Percentiles rank a stretch among this genome's conserved stretches.
phyloP scores from a whole-genome alignment of 2,329 filamentous ascomycete species.

The Fusarium aywerte region DNA sequence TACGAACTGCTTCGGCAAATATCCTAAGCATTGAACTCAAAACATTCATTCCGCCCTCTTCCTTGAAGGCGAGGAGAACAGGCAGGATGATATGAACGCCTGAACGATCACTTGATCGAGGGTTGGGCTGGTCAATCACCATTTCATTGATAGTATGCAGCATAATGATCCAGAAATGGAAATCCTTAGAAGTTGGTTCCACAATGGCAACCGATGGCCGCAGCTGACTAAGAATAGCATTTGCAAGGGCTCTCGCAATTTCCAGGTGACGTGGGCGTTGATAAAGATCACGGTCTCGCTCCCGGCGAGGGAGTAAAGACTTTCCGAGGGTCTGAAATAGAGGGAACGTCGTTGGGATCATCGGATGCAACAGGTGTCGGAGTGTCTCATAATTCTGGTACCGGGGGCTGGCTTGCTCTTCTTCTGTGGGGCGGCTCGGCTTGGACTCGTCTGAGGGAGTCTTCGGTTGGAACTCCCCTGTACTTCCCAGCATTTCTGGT shows the following conservation, averaged over 20 bases:
- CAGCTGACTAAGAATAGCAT: conserved; percentile 75
- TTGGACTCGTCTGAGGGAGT: conserved; percentile 38
- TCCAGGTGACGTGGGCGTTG: conserved; percentile 64
- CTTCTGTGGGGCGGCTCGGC: conserved; percentile 52
- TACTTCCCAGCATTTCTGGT: conserved; percentile 48
- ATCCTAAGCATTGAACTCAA: conserved; percentile 77
- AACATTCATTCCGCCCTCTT: conserved; percentile 77
- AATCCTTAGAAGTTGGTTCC: conserved; percentile 69
- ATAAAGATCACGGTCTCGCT: conserved; percentile 68
- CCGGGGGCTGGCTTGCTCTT: conserved; percentile 57
- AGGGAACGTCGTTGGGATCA: conserved; percentile 82
- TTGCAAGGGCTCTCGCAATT: conserved; percentile 74
- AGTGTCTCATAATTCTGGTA: conserved; percentile 82
- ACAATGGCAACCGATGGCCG: conserved; percentile 57
- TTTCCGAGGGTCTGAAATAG: conserved; percentile 90
- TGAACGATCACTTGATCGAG: conserved; percentile 60
- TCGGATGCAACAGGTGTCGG: conserved; percentile 78
- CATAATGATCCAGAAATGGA: conserved; percentile 85
- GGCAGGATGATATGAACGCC: conserved; percentile 72
- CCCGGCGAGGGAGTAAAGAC: conserved; percentile 78
- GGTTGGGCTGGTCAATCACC: conserved; percentile 71
- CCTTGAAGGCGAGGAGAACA: conserved; percentile 87
- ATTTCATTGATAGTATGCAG: conserved; percentile 82
- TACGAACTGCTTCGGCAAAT: conserved; percentile 60
- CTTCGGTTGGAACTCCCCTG: conserved; percentile 45